Evolutionary conservation across 176 grass and related monocot genomes (phyloP).

Genomic region (Oropetium thomaeum): DNA sequence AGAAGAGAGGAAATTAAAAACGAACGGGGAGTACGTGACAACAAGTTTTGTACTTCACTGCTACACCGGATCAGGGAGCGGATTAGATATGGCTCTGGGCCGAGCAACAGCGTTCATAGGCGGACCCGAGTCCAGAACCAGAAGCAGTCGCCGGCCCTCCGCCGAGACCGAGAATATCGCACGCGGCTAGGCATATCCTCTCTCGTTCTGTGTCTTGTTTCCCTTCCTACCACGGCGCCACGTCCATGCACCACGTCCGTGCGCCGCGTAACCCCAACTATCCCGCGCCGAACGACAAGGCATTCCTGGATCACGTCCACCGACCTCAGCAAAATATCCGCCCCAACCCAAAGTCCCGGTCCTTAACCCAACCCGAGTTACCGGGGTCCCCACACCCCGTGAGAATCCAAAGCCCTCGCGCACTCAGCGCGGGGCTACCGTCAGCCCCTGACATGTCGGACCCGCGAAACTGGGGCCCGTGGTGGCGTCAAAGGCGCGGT

Average conservation of each 20-base stretch:
- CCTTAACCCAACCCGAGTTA: constrained; percentile 23
- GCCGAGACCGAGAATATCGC: constrained; percentile 27
- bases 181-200: constrained; percentile 34
- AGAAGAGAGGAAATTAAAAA: no score
- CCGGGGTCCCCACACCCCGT: background rate
- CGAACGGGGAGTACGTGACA: no score
- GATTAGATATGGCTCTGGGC: no score
- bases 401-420: background rate
- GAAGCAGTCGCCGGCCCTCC: background rate
- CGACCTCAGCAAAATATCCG: background rate
- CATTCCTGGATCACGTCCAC: background rate
- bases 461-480: background rate
- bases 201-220: background rate
- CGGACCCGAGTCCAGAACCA: no score
- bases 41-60: no score
- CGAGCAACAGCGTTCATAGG: background rate
- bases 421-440: background rate
- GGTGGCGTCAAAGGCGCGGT: background rate
- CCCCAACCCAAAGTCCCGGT: background rate
- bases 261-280: accelerated
- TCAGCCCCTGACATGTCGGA: accelerated
- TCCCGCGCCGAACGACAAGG: background rate
- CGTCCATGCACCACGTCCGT: background rate
- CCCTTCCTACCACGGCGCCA: background rate
- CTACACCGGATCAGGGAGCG: no score